Percentiles rank a stretch among this genome's conserved stretches.
Conservation (phyloP, 2,329 filamentous ascomycete species). For the Pseudogymnoascus sp. region DNA sequence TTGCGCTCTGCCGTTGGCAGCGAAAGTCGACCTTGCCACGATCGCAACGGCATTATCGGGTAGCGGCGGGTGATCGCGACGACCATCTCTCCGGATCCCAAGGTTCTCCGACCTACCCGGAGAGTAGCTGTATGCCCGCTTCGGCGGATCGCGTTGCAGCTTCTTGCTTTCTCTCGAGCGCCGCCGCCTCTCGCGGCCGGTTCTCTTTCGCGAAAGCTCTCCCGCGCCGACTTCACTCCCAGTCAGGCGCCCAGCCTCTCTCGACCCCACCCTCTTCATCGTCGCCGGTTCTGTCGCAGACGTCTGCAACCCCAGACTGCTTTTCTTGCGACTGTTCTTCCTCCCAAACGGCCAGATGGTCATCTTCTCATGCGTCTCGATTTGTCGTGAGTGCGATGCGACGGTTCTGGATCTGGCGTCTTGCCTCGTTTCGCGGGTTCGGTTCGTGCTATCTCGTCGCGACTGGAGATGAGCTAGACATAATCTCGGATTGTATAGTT, state of each 20-base stretch:
- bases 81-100: slow-evolving; percentile 28
- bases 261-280: slow-evolving; percentile 26
- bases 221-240: slow-evolving; percentile 25
- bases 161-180: slow-evolving; percentile 30
- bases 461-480: not conserved
- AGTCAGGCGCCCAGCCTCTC: slow-evolving; percentile 24
- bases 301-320: slow-evolving; percentile 44
- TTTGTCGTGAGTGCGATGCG: not conserved
- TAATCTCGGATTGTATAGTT: not conserved
- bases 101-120: slow-evolving; percentile 49
- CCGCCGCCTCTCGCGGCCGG: slow-evolving; percentile 25
- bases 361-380: slow-evolving; percentile 41
- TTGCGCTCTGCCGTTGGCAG: slow-evolving; percentile 23
- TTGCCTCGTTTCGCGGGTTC: not conserved
- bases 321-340: slow-evolving; percentile 57
- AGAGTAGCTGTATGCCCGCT: slow-evolving; percentile 54
- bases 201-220: slow-evolving; percentile 26
- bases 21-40: slow-evolving; percentile 20
- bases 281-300: slow-evolving; percentile 41
- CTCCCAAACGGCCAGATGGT: slow-evolving; percentile 77
- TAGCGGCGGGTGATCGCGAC: slow-evolving; percentile 20
- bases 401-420: not conserved
- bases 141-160: slow-evolving; percentile 36
- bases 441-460: slow-evolving; percentile 1
- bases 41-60: slow-evolving; percentile 20